phyloP scores from a whole-genome alignment of 257 asterid genomes.

The Lycium ferocissimum region DNA sequence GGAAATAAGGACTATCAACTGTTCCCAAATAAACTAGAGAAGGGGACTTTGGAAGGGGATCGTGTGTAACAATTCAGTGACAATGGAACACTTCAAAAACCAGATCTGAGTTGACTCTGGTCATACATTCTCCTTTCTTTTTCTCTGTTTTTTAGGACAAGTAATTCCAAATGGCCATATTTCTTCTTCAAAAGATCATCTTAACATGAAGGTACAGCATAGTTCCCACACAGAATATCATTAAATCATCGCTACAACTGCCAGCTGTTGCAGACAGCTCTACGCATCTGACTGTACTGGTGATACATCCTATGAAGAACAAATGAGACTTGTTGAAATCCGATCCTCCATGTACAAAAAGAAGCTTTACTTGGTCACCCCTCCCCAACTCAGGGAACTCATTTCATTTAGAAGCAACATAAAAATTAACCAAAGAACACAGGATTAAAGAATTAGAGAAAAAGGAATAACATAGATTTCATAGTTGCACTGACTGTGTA shows the following conservation, averaged over 20 bases:
- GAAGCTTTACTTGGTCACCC: background rate
- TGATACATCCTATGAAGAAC: constrained; percentile 2
- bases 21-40: background rate
- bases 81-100: too few species aligned
- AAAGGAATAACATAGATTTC: constrained; percentile 12
- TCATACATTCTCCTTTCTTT: background rate
- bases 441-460: background rate
- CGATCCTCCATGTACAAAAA: background rate
- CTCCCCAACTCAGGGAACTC: background rate
- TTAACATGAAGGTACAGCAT: background rate
- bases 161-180: background rate
- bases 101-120: background rate
- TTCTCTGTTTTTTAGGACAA: background rate
- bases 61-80: too few species aligned
- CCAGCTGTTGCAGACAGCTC: constrained; percentile 22
- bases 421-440: background rate
- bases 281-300: too few species aligned
- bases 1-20: background rate
- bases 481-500: background rate
- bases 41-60: too few species aligned
- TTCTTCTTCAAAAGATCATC: background rate
- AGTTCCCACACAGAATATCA: background rate
- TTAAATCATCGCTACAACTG: constrained; percentile 4
- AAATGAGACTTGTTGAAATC: background rate
- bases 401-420: background rate